Evolutionary conservation across 257 asterid species (phyloP), one percentile per base, ranked within the genome.

Genomic region (Solanum chiquidenum): DNA sequence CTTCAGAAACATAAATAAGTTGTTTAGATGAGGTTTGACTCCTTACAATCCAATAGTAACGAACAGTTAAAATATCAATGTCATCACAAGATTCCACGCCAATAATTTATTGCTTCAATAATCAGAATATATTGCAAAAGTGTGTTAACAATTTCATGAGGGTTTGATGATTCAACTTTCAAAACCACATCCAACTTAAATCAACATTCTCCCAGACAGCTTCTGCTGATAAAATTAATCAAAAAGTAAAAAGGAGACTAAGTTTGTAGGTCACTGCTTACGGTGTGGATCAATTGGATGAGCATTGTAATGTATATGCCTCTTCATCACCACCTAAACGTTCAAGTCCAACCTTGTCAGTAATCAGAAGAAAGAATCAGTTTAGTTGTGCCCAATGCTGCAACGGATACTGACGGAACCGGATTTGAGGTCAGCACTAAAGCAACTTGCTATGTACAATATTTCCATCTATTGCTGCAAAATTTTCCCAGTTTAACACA

Each of bases 231-330:
- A 68, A 37, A n/a, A 49, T 27, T 46, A 80, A 80, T 35, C 6
- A 42, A 42, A 62, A 69, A 6, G 5, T 44, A 27, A 8, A 5
- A 37, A 44, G n/a, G 35, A 60, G 74, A 55, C 62, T 29, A 74
- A 69, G 80, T 52, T 34, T 6, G n/a, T 25, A 34, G 86, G 21
- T 42, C n/a, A 60, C 14, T 86, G 89, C 98, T 91, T 93, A 95
- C 98, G 98, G 25, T 91, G 83, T 60, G 92, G 89, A 91, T 91
- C 93, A 86, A 95, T 87, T 38, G 94, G 96, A 91, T 93, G 98
- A 60, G 89, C 86, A 84, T 33, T 91, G 83, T 92, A 94, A 90
- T 94, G 94, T 40, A 94, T 87, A 92, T 91, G 91, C 92, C 93
- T 95, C 94, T 93, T 94, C 98, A 94, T 93, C 92, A 80, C 74